Evolutionary conservation across 768 basidiomycete species (phyloP).

Genomic region (Pleurotus salmoneostramineus): DNA sequence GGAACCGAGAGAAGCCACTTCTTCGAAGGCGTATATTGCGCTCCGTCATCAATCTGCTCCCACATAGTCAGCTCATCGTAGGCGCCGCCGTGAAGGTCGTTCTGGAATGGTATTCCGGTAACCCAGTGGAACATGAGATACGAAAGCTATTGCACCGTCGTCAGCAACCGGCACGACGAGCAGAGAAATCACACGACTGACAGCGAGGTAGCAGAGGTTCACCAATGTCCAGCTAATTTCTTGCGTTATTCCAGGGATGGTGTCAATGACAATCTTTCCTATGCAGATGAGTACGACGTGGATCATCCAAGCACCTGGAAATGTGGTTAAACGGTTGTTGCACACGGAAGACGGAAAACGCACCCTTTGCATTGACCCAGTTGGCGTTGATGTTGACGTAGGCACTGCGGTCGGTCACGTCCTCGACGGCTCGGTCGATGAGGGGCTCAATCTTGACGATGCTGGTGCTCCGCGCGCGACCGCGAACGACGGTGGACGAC

Average conservation of each 20-base stretch:
- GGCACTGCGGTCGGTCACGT: conserved; percentile 72
- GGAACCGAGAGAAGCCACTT: conserved; percentile 95
- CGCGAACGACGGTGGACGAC: conserved; percentile 12
- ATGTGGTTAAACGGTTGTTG: neutral
- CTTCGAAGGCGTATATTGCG: conserved; percentile 97
- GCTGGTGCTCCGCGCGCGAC: conserved; percentile 62
- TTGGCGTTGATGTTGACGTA: conserved; percentile 86
- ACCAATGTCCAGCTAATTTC: conserved; percentile 95
- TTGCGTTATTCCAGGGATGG: conserved; percentile 90
- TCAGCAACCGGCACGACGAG: neutral
- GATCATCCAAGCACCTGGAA: conserved; percentile 92
- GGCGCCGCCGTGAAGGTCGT: conserved; percentile 82
- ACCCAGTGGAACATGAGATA: conserved; percentile 99
- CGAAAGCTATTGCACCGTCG: conserved; percentile 55
- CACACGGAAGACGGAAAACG: conserved; percentile 12
- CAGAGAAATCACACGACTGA: conserved; percentile 35
- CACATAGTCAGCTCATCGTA: conserved; percentile 97
- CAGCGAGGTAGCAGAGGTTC: conserved; percentile 86
- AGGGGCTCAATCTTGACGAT: conserved; percentile 86
- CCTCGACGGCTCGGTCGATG: conserved; percentile 66
- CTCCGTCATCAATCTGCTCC: conserved; percentile 99
- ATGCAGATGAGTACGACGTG: conserved; percentile 89
- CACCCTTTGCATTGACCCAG: conserved; percentile 94
- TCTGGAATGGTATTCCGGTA: conserved; percentile 94
- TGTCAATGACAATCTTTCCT: conserved; percentile 92